Conservation (phyloP, 1,284 basidiomycete genomes). For the Ustilago nuda region DNA sequence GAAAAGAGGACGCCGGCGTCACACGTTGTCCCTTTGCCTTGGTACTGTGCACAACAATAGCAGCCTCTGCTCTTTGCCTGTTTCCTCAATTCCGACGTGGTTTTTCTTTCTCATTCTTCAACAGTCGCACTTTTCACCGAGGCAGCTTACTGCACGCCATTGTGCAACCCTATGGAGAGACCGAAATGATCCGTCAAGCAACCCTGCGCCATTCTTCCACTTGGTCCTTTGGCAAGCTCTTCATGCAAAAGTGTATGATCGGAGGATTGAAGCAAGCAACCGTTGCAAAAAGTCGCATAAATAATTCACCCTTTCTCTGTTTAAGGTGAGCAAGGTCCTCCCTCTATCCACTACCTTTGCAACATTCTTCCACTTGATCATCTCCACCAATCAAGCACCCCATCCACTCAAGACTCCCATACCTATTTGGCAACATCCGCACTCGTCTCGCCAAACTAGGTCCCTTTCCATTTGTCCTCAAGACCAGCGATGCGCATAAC, state of each 20-base stretch:
- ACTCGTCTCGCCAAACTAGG: background rate
- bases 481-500: background rate
- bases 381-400: background rate
- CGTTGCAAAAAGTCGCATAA: background rate
- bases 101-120: background rate
- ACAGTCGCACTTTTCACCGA: background rate
- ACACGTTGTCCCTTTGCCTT: background rate
- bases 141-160: background rate
- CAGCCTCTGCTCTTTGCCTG: background rate
- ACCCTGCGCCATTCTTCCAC: background rate
- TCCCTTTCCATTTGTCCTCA: background rate
- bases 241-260: background rate
- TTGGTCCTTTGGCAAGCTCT: background rate
- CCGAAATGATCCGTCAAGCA: background rate
- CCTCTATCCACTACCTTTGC: too few relatives aligned
- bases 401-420: background rate
- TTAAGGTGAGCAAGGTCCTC: too few relatives aligned
- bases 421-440: background rate
- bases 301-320: too few relatives aligned
- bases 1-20: background rate
- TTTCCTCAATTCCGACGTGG: background rate
- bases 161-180: background rate
- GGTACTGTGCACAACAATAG: background rate
- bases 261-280: background rate
- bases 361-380: background rate